phyloP scores from a whole-genome alignment of 83 land plant species.

The Picea abies region DNA sequence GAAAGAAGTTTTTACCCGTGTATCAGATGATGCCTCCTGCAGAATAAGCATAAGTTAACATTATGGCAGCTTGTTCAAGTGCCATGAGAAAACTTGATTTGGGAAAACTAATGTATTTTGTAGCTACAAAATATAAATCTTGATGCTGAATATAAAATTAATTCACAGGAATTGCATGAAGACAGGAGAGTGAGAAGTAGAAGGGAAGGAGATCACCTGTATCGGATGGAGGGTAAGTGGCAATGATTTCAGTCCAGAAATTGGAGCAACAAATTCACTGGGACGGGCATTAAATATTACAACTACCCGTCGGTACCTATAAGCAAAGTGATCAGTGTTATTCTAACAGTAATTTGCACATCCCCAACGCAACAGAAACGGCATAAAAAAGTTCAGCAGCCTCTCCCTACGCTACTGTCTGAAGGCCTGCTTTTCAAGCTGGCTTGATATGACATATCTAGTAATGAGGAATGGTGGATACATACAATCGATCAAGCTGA shows the following conservation, averaged over 20 bases:
- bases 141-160: slow-evolving; percentile 11
- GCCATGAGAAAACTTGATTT: too few species aligned
- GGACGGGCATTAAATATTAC: slow-evolving; percentile 80
- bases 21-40: slow-evolving; percentile 75
- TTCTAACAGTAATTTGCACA: neutral
- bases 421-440: neutral
- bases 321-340: neutral
- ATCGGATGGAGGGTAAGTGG: slow-evolving; percentile 67
- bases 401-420: neutral
- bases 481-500: slow-evolving; percentile 80
- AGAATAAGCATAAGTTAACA: neutral
- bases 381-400: neutral
- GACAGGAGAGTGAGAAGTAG: neutral
- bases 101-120: neutral
- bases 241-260: slow-evolving; percentile 28
- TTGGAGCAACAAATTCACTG: slow-evolving; percentile 28
- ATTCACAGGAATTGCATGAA: neutral
- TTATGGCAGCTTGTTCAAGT: neutral
- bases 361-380: neutral
- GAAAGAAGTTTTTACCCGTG: slow-evolving; percentile 55
- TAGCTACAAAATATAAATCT: neutral
- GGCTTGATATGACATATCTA: neutral
- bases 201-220: slow-evolving; percentile 44
- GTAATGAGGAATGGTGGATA: neutral
- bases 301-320: slow-evolving; percentile 49